A percentile compares a stretch with the other conserved stretches of the same genome.
Conservation (phyloP, 2,329 filamentous ascomycete genomes). For the Hymenoscyphus scutula region DNA sequence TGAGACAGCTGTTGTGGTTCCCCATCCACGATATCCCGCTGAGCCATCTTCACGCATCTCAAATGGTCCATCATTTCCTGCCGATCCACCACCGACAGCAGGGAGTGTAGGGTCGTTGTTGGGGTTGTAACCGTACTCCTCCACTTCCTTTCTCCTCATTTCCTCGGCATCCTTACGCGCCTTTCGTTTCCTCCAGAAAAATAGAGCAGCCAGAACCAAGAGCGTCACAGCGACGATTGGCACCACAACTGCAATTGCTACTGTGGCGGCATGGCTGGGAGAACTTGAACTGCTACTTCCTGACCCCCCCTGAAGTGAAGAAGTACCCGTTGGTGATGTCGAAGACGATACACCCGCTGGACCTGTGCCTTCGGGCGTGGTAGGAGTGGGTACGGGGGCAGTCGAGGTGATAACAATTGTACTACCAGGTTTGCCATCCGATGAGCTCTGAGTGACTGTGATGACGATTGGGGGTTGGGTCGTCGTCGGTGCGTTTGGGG, state of each 20-base stretch:
- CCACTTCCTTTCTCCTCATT: conserved; percentile 88
- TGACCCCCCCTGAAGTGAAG: conserved; percentile 17
- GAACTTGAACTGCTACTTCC: conserved; percentile 15
- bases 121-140: conserved; percentile 97
- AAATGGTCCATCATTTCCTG: conserved; percentile 52
- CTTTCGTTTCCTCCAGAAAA: conserved; percentile 87
- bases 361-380: conserved; percentile 5
- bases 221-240: conserved; percentile 86
- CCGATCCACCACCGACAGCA: conserved; percentile 41
- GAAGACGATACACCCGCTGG: conserved; percentile 25
- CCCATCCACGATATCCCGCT: conserved; percentile 92
- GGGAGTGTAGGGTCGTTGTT: conserved; percentile 86
- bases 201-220: conserved; percentile 72
- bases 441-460: conserved; percentile 19
- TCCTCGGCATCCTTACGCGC: conserved; percentile 82
- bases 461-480: conserved; percentile 22
- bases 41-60: conserved; percentile 77
- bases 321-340: conserved; percentile 28
- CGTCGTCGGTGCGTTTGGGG: conserved; percentile 15
- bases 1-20: conserved; percentile 69
- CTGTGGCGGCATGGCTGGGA: conserved; percentile 64
- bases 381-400: conserved; percentile 4
- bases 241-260: conserved; percentile 90
- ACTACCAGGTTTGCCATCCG: conserved; percentile 2
- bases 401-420: conserved; percentile 16